A percentile compares a stretch with the other conserved stretches of the same genome.
These are phyloP conservation scores for Austroboletus eburneus DNA, from an alignment of 768 basidiomycete species.

Conservation along the genomic window DNA sequence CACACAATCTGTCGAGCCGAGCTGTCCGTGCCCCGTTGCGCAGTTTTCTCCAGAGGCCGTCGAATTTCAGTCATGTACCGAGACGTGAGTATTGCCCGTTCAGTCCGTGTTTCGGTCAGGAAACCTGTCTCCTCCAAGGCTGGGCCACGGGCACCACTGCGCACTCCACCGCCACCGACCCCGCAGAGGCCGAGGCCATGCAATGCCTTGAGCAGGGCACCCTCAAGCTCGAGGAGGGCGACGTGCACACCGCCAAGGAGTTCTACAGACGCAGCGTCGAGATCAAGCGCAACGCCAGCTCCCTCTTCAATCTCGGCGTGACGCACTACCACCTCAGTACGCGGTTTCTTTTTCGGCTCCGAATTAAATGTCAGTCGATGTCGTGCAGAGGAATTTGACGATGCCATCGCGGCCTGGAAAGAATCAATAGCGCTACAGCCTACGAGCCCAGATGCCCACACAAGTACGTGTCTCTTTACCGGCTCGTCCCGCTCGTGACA, in stretches of 20 bases:
- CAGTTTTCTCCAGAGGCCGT: no score
- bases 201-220: constrained; percentile 81
- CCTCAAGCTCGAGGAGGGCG: constrained; percentile 80
- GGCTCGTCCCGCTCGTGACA: constrained; percentile 17
- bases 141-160: constrained; percentile 79
- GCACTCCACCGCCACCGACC: constrained; percentile 79
- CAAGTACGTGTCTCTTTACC: constrained; percentile 51
- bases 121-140: constrained; percentile 34
- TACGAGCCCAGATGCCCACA: constrained; percentile 81
- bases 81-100: constrained; percentile 29
- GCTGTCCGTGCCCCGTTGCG: no score
- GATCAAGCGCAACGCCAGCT: constrained; percentile 75
- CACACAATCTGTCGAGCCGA: constrained; percentile 23
- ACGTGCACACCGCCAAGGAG: constrained; percentile 71
- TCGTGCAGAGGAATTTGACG: constrained; percentile 75
- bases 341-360: constrained; percentile 27
- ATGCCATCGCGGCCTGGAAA: constrained; percentile 83
- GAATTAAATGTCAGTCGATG: constrained; percentile 15
- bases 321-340: constrained; percentile 86
- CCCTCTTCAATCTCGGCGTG: constrained; percentile 84
- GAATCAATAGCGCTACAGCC: constrained; percentile 80
- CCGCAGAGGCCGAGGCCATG: constrained; percentile 76
- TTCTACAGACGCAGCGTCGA: constrained; percentile 77
- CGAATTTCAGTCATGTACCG: constrained; percentile 5
- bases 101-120: constrained; percentile 1